Conservation (phyloP, 345 rosid genomes). For the Pistacia integerrima region DNA sequence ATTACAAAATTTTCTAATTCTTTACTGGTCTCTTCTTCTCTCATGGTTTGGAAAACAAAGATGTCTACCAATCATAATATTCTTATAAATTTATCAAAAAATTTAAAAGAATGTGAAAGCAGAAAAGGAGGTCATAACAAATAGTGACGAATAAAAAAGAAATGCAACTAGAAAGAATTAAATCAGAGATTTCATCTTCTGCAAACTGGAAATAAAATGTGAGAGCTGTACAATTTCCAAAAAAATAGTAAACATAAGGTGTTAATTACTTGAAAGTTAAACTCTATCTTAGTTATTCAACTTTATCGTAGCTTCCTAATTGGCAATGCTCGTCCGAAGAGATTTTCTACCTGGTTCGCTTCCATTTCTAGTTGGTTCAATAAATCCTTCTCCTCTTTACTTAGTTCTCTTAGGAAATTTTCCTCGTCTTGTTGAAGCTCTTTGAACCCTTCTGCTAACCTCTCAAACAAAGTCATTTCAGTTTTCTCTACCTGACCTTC, state of each 20-base stretch:
- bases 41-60: not conserved
- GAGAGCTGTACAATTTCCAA: slow-evolving; percentile 7
- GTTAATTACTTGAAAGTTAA: not conserved
- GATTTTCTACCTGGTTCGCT: slow-evolving; percentile 76
- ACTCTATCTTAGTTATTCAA: slow-evolving; percentile 54
- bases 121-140: too few relatives aligned
- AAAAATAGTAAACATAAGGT: not conserved
- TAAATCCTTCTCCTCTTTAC: slow-evolving; percentile 81
- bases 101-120: too few relatives aligned
- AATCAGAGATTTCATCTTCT: not conserved
- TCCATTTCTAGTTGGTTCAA: slow-evolving; percentile 75
- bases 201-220: not conserved
- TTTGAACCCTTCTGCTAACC: slow-evolving; percentile 71
- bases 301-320: slow-evolving; percentile 70
- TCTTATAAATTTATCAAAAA: too few relatives aligned
- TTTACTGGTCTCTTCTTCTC: not conserved
- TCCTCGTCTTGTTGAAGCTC: slow-evolving; percentile 72
- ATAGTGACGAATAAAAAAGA: not conserved
- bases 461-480: slow-evolving; percentile 71
- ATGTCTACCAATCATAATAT: not conserved
- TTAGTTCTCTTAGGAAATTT: slow-evolving; percentile 54
- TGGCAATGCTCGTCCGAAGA: slow-evolving; percentile 73
- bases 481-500: slow-evolving; percentile 62
- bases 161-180: not conserved
- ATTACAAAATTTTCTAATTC: not conserved